Base-by-base conservation (phyloP, 495 filamentous ascomycete species). In the Saxispiralis lemnorum region DNA sequence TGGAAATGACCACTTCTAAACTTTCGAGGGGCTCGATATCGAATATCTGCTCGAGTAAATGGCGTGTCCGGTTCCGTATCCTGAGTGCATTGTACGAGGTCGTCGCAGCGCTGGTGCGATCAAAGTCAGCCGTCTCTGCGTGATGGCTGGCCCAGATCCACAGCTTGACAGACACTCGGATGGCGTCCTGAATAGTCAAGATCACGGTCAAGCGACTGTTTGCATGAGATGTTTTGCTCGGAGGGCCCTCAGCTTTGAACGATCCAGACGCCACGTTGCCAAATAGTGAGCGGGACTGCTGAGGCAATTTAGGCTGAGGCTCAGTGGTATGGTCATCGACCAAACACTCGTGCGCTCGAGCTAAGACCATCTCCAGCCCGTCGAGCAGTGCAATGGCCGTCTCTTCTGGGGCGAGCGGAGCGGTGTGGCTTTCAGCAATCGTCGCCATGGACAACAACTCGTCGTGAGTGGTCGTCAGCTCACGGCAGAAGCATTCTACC, bases 201-300 rank as follows among this genome's bases (percentile, higher is more conserved):
- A 95, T 63, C 15, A 99, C 89, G 0, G 87, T 95, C 18, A 99
- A 68, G 32, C 88, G 68, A 49, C 88, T 87, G 54, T 96, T 99
- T n/a, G 85, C 86, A 12, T 82, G 79, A 13, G 75, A 72, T 36
- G 78, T 79, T 33, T 84, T 72, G 18, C 71, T 65, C 41, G 85
- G 85, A 2, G 69, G 77, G 6, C 76, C 68, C 42, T 96, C 88
- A 0, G 81, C 72, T 7, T 79, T 68, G 57, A 94, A 93, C 0
- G 94, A 83, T 0, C 86, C 86, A 1, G 86, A 89, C 1, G 93
- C 85, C 82, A 96, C 93, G 51, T 86, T 94, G 14, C 88, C 86
- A 54, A 97, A 94, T 59, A 96, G 93, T 35, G 87, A 81, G 54
- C 89, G 83, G 12, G 77, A 68, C 54, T 86, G 81, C 50, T 93